phyloP scores from a whole-genome alignment of 768 basidiomycete species.

The Tricholoma sp. region DNA sequence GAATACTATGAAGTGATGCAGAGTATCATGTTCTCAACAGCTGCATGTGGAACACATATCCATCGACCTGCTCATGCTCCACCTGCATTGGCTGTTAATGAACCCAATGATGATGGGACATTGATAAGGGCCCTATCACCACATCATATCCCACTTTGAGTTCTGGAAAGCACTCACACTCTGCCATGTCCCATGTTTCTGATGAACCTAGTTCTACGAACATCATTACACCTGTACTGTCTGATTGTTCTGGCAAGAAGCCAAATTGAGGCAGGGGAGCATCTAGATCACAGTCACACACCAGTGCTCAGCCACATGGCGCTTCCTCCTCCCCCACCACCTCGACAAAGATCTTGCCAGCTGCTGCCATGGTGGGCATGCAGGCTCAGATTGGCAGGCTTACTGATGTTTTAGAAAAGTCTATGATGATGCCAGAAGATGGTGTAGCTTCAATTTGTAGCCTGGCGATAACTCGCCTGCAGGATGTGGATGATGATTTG shows the following conservation, averaged over 20 bases:
- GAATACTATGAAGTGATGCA: not conserved
- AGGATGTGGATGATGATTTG: not conserved
- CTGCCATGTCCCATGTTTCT: not conserved
- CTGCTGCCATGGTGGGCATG: not conserved
- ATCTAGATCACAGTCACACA: not conserved
- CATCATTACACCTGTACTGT: too few relatives aligned
- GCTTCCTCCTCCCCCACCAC: not conserved
- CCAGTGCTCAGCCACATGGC: not conserved
- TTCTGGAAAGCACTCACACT: not conserved
- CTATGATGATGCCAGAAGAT: not conserved
- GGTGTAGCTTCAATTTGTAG: not conserved
- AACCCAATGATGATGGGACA: not conserved
- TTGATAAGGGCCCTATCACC: not conserved
- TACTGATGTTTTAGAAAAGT: not conserved
- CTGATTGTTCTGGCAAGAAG: too few relatives aligned
- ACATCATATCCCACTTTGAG: not conserved
- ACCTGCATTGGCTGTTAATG: not conserved
- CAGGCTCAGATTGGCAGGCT: not conserved
- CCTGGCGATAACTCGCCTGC: not conserved
- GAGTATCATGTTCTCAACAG: not conserved
- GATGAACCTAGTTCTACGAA: too few relatives aligned
- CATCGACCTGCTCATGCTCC: not conserved
- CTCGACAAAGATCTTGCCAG: not conserved
- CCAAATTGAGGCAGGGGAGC: not conserved
- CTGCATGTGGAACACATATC: not conserved